Conservation (phyloP, 106 monocot genomes). For the Posidonia australis region DNA sequence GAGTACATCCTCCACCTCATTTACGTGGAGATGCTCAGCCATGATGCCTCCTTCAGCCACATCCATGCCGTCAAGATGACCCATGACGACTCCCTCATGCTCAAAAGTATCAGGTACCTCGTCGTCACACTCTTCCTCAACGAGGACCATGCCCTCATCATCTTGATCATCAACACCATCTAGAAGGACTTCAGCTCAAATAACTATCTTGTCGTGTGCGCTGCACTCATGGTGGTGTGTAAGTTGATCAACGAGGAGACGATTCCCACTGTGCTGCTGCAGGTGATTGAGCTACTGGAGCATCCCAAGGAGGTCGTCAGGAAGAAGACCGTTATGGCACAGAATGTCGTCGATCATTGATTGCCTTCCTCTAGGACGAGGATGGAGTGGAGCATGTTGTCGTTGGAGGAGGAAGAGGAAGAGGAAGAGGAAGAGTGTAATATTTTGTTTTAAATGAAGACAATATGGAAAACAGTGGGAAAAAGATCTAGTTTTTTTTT, state of each 20-base stretch:
- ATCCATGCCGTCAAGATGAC: no score
- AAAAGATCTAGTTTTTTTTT: no score
- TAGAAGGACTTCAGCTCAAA: conserved; percentile 94
- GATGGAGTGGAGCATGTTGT: no score
- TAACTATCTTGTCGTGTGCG: conserved; percentile 79
- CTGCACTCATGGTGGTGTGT: conserved; percentile 72
- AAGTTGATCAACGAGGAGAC: conserved; percentile 95
- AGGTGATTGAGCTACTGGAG: conserved; percentile 79
- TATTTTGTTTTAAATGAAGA: no score
- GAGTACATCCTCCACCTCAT: conserved; percentile 85
- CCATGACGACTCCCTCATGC: no score
- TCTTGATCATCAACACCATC: no score
- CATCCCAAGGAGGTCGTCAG: conserved; percentile 86
- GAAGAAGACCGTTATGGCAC: conserved; percentile 95
- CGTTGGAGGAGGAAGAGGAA: no score
- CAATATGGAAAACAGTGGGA: no score
- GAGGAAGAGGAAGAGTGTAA: no score
- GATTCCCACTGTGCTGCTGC: conserved; percentile 85
- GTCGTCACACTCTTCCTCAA: conserved; percentile 86
- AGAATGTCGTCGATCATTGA: no score
- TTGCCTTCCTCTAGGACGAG: no score
- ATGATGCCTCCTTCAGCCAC: no score
- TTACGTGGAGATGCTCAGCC: conserved; percentile 97
- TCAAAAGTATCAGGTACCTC: conserved; percentile 88
- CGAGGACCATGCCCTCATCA: conserved; percentile 86